Conservation (phyloP, 106 monocot genomes). For the Amphibolis antarctica region DNA sequence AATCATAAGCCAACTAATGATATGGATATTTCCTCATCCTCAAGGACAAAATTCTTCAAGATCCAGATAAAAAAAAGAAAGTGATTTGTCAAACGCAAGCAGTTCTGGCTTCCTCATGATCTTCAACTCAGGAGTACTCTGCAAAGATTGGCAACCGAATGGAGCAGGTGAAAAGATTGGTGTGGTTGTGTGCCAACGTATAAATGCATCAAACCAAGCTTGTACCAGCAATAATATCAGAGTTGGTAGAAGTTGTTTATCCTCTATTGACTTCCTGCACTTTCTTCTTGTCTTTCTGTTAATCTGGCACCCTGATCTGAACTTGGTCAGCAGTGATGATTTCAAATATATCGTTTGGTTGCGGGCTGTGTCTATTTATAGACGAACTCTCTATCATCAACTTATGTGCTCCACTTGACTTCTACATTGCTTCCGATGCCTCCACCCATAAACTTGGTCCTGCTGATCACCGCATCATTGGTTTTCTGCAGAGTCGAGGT, state of each 20-base stretch:
- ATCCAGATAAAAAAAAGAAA: no score
- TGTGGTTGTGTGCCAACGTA: neutral
- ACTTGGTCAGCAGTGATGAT: neutral
- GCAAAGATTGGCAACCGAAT: neutral
- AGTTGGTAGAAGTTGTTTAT: conserved; percentile 28
- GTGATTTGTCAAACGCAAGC: no score
- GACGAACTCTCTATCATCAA: neutral
- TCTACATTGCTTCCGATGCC: neutral
- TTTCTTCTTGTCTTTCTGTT: neutral
- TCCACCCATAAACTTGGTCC: neutral
- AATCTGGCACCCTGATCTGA: neutral
- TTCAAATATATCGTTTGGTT: neutral
- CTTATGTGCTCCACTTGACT: neutral
- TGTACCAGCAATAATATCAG: neutral
- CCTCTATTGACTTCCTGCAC: conserved; percentile 9
- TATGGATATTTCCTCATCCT: no score
- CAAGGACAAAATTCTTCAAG: no score
- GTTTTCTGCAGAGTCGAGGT: neutral
- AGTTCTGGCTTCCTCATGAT: no score
- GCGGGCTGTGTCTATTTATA: neutral
- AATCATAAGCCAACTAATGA: no score
- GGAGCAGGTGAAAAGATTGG: neutral
- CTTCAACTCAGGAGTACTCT: no score
- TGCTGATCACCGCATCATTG: neutral
- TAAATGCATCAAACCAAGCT: neutral